phyloP scores from a whole-genome alignment of 2,329 filamentous ascomycete genomes.

The Amylocarpus encephaloides region DNA sequence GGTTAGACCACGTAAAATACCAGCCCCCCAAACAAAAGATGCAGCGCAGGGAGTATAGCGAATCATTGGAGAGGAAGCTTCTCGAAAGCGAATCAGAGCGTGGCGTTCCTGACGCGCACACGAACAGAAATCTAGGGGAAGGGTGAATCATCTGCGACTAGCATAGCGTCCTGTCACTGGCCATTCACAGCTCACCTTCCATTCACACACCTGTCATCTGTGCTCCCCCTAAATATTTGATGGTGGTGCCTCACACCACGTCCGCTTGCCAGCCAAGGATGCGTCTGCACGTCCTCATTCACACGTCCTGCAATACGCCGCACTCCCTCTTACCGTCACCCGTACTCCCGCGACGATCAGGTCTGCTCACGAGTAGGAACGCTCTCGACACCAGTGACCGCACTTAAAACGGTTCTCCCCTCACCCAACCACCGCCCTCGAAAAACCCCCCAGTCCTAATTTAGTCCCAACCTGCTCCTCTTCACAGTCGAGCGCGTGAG shows the following conservation, averaged over 20 bases:
- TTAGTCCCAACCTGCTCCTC: conserved; percentile 28
- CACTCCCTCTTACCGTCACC: background rate
- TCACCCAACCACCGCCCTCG: conserved; percentile 20
- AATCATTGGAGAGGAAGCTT: no score
- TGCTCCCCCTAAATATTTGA: background rate
- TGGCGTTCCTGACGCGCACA: no score
- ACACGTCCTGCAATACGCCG: conserved; percentile 5
- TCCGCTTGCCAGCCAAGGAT: background rate
- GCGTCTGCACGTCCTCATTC: background rate
- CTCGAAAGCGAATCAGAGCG: no score
- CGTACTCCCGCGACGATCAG: conserved; percentile 3
- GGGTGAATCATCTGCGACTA: no score
- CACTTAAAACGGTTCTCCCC: conserved; percentile 17
- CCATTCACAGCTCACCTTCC: no score
- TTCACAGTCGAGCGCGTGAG: conserved; percentile 31
- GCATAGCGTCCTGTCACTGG: no score
- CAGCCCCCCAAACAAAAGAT: no score
- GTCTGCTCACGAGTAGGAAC: conserved; percentile 5
- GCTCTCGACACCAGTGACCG: conserved; percentile 12
- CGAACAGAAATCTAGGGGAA: no score
- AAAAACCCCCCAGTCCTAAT: conserved; percentile 16
- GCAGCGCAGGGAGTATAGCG: no score
- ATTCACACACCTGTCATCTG: background rate
- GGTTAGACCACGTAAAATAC: no score
- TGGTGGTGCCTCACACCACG: background rate